Evolutionary conservation across 768 basidiomycete genomes (phyloP).

Genomic region (Cystobasidiopsis lactophilus): DNA sequence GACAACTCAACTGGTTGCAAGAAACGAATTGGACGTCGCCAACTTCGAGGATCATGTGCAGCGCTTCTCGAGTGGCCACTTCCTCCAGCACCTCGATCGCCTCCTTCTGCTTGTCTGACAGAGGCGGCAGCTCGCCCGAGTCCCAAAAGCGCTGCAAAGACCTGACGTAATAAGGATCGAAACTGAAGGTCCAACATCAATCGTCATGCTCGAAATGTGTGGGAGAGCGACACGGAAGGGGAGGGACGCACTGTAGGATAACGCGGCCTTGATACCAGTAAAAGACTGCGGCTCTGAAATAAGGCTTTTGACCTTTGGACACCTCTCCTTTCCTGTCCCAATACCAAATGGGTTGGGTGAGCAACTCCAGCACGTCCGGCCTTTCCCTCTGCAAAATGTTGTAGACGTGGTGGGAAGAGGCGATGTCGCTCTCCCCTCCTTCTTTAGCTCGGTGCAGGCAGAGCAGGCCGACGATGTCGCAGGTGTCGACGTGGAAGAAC

Average conservation of each 20-base stretch:
- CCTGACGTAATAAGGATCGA: background rate
- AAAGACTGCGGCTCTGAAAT: slow-evolving; percentile 13
- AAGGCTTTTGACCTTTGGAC: slow-evolving; percentile 20
- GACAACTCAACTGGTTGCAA: slow-evolving; percentile 14
- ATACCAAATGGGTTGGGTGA: slow-evolving; percentile 22
- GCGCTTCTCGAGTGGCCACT: slow-evolving; percentile 19
- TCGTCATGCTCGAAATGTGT: no score
- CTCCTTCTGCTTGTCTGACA: slow-evolving; percentile 15
- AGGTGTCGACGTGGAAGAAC: slow-evolving; percentile 19
- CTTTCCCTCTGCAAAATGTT: slow-evolving; percentile 22
- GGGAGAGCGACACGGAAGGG: slow-evolving; percentile 10
- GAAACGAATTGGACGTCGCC: slow-evolving; percentile 23
- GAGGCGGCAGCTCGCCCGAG: slow-evolving; percentile 4
- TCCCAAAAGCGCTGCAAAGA: slow-evolving; percentile 6
- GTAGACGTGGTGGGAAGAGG: slow-evolving; percentile 22
- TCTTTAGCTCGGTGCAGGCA: slow-evolving; percentile 22
- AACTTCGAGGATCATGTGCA: slow-evolving; percentile 23
- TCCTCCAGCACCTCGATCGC: slow-evolving; percentile 22
- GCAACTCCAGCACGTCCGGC: slow-evolving; percentile 21
- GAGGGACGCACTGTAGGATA: slow-evolving; percentile 19
- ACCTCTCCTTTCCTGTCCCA: slow-evolving; percentile 25
- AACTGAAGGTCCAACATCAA: background rate
- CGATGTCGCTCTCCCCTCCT: slow-evolving; percentile 23
- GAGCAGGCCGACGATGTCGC: slow-evolving; percentile 24
- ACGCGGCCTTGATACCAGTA: slow-evolving; percentile 20